Evolutionary conservation across 2,329 filamentous ascomycete genomes (phyloP), one percentile per base, ranked within the genome.

Genomic region (Fonsecaea erecta): DNA sequence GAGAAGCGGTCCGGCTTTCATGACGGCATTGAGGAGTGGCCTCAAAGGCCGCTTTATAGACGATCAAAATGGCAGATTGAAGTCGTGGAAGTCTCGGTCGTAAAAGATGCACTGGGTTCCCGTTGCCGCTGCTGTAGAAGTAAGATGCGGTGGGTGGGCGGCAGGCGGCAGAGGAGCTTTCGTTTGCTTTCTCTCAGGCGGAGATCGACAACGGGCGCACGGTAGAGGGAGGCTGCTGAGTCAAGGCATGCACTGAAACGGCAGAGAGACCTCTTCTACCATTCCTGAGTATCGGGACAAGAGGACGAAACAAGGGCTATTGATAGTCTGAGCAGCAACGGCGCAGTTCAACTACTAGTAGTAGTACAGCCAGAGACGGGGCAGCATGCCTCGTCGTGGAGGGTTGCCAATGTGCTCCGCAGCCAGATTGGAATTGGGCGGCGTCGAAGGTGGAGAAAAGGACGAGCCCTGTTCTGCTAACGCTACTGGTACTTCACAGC

Each of bases 1-100:
- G 76, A 98, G 94, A 73, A 99, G 86, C 73, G 95, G 94, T 75
- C 92, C 90, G 76, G 93, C 93, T 86, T 96, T 98, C 95, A 99
- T 99, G 77, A 78, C 70, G 63, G 62, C 60, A 65, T 69, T 56
- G 43, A 62, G 51, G 60, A 67, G 43, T 52, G 67, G 64, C 67
- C 64, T 51, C 24, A 35, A 11, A 63, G 64, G 64, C 64, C 64
- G 52, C 54, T 59, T 46, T 53, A 56, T 26, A 7, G 62, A 54
- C 34, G 37, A 46, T 64, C 67, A 69, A 67, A 66, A 67, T 61
- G 26, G 62, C 59, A 53, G 54, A 32, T 18, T 52, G 40, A 62
- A 21, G 34, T 12, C 55, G 46, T 8, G 28, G 21, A 58, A 24
- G 18, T 21, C 18, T n/a, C 12, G 30, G 24, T 4, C 26, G 18